phyloP scores from a whole-genome alignment of 345 rosid genomes.

The Trapa incisa region DNA sequence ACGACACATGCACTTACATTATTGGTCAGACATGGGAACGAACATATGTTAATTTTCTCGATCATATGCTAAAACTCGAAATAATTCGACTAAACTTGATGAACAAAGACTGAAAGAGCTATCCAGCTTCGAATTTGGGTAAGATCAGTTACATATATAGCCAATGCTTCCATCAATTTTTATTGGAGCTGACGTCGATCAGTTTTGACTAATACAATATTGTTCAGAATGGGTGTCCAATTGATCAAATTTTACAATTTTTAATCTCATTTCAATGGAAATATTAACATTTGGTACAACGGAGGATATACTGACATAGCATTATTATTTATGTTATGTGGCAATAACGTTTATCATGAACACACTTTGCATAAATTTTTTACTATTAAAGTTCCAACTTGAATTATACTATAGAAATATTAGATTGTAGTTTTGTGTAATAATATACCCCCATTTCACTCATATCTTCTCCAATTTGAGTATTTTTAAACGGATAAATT shows the following conservation, averaged over 20 bases:
- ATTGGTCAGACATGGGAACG: neutral
- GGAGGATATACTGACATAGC: neutral
- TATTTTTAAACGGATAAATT: too few relatives aligned
- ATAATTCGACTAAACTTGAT: neutral
- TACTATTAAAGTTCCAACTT: neutral
- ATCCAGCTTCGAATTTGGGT: too few relatives aligned
- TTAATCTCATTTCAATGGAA: neutral
- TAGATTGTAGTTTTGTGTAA: neutral
- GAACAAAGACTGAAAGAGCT: too few relatives aligned
- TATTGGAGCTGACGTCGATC: too few relatives aligned
- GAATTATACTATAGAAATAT: neutral
- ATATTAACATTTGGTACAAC: neutral
- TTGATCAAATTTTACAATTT: too few relatives aligned
- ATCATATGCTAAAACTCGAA: neutral
- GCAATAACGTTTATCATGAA: neutral
- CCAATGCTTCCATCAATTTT: too few relatives aligned
- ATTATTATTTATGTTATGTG: neutral
- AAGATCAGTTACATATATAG: too few relatives aligned
- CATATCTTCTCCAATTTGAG: too few relatives aligned
- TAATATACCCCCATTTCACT: too few relatives aligned
- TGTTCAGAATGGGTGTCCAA: too few relatives aligned
- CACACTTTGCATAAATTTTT: neutral
- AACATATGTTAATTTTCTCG: too few relatives aligned
- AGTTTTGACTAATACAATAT: too few relatives aligned
- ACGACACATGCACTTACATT: neutral